Base-by-base conservation (phyloP, 2,329 filamentous ascomycete genomes). In the Grosmannia serpens region DNA sequence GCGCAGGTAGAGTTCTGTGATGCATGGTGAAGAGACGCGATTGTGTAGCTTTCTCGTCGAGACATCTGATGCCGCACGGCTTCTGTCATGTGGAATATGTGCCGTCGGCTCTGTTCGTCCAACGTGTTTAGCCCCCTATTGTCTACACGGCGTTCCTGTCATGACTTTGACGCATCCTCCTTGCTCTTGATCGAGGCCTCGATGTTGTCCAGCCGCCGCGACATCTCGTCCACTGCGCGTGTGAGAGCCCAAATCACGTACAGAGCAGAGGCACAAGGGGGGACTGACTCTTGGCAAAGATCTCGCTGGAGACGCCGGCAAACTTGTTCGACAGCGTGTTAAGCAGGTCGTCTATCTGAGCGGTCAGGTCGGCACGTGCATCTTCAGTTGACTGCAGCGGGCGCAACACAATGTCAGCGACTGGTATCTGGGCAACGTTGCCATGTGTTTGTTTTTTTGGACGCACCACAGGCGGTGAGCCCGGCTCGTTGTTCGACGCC, bases 191-290 rank as follows among this genome's bases (percentile, higher is more conserved):
- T 77, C 17, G 86, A 85, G 27, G 86, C 78, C 70, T 95, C 91
- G 13, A 96, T 79, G 59, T 85, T 89, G 69, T 96, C 91, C 26
- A 96, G 75, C 29, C 91, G 83, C 61, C 87, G 80, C 17, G 89
- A 88, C 91, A 96, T 96, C 63, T 96, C 91, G 68, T 96, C 91
- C 88, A 96, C 91, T 96, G 61, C 29, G 17, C 10, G 53, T 27
- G 53, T 59, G 7, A 56, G 50, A 2, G n/a, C 17, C 3, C 41
- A n/a, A n/a, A 44, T 2, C 20, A 44, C 41, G n/a, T 44, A 44
- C 8, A 46, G 17, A 11, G 17, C 11, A 27, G 9, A 24, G 9
- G 44, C n/a, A 29, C 13, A 2, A n/a, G 0, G 13, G 17, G 24
- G 11, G 35, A 75, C 85, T 70, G 72, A 95, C 91, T 89, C 74